phyloP scores from a whole-genome alignment of 2,329 filamentous ascomycete species.

The Thermomyces lanuginosus region DNA sequence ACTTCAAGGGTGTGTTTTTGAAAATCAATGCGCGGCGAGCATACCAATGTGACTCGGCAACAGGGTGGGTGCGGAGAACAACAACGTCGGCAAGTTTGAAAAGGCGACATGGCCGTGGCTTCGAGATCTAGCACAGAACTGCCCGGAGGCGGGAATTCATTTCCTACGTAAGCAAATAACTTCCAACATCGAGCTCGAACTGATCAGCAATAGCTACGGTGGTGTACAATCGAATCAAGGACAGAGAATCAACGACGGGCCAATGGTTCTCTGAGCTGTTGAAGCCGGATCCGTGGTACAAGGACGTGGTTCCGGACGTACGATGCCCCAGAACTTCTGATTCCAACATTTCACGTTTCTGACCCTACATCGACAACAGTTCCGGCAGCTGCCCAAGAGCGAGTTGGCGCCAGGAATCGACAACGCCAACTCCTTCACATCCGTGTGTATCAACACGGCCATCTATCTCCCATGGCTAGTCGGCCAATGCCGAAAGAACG shows the following conservation, averaged over 20 bases:
- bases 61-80: slow-evolving; percentile 25
- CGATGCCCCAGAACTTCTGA: slow-evolving; percentile 7
- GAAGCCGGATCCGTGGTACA: slow-evolving; percentile 55
- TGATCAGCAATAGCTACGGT: slow-evolving; percentile 25
- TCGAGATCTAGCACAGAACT: slow-evolving; percentile 42
- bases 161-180: slow-evolving; percentile 42
- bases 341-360: not conserved
- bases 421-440: slow-evolving; percentile 60
- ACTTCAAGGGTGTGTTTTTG: not conserved
- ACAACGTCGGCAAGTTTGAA: slow-evolving; percentile 37
- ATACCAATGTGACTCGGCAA: slow-evolving; percentile 4
- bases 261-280: slow-evolving; percentile 53
- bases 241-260: slow-evolving; percentile 37
- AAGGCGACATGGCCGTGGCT: slow-evolving; percentile 48
- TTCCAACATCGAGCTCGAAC: no score
- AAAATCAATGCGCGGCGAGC: slow-evolving; percentile 1
- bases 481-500: slow-evolving; percentile 59
- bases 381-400: slow-evolving; percentile 39
- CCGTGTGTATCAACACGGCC: slow-evolving; percentile 79
- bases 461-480: slow-evolving; percentile 77
- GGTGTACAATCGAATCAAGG: slow-evolving; percentile 47
- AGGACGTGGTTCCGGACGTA: slow-evolving; percentile 52
- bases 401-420: slow-evolving; percentile 50
- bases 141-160: slow-evolving; percentile 65
- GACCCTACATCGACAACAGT: slow-evolving; percentile 26